Evolutionary conservation across 371 early-diverging fungal genomes (phyloP), one percentile per base, ranked within the genome.

Genomic region (Astathelohania contejeani): DNA sequence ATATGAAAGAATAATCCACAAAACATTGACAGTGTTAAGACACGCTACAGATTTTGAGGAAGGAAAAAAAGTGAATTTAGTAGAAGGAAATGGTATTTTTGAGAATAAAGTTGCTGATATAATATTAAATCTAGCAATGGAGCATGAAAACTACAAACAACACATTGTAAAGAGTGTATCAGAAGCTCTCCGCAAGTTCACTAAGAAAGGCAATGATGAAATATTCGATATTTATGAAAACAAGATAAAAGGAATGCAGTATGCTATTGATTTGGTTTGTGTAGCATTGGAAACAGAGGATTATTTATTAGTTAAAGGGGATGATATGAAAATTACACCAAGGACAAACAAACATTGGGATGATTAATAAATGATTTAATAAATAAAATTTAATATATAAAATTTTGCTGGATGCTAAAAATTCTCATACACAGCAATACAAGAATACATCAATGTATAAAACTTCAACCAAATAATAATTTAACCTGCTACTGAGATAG

Each of bases 271-370:
- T 35, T 64, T 74, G 29, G 22, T 67, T 4, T 39, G 61, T n/a
- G 57, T 49, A 20, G 28, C 72, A 16, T 56, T 70, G 32, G 63
- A 63, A 44, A 63, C 66, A 10, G 59, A 69, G 3, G 72, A 74
- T 48, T 67, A 69, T 64, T 60, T 74, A 19, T 61, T 74, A 32
- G 66, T 69, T 25, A 65, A 63, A 48, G 56, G 53, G 29, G 67
- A 69, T 14, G 60, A 67, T 10, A n/a, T 67, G 18, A 49, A 58
- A 27, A 50, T 67, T 12, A 59, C 18, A 22, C 58, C 62, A 35
- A 28, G 46, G 22, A 39, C 20, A 24, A 62, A 55, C 42, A 32
- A 44, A 39, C 22, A 61, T 27, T 60, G 60, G 62, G 60, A 66
- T 49, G 62, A 61, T 42, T 16, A 42, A 7, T 16, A 42, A 42